Base-by-base conservation (phyloP, 805 yeast species). In the Pichia kluyveri region DNA sequence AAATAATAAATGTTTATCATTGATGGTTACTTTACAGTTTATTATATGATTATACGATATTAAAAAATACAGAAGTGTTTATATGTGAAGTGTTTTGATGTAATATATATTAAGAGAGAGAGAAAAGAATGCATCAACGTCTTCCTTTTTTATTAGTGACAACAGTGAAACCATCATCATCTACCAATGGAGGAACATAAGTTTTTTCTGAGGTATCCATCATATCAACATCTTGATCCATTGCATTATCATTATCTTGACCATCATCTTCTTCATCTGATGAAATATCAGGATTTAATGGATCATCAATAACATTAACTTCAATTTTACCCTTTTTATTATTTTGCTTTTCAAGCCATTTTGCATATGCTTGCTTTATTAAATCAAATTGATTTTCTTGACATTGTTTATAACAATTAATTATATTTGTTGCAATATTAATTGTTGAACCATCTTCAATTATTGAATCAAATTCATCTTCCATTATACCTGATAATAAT, bases 81-180 rank as follows among this genome's bases (percentile, higher is more conserved):
- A 30, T 30, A 30, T 30, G 31, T 19, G 23, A 19, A n/a, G n/a
- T n/a, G n/a, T n/a, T n/a, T n/a, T n/a, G n/a, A 30, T 30, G 32
- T 23, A 6, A 23, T 23, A 23, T 23, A 23, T 23, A 23, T 23
- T 23, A 5, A 5, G 6, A 23, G 26, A 19, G 23, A 19, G 23
- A 19, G 3, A 23, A 23, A 23, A 23, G 26, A n/a, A n/a, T n/a
- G 26, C 5, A 23, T 47, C 43, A 59, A 55, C 72, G 66, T 63
- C 75, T 74, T 63, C 75, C 73, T 59, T 79, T 81, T 60, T 77
- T 82, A 58, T 27, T 44, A 11, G 82, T 88, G 4, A 91, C 97
- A 51, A 88, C 66, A 57, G 89, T 93, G 60, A 91, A 91, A 1
- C 98, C 99, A 61, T 91, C 98, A 34, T 91, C 98, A 61, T 91